Percentiles rank a stretch among this genome's conserved stretches.
These are phyloP conservation scores for Theileria sp. DNA, from an alignment of 169 alveolate species.

Conservation along the genomic window DNA sequence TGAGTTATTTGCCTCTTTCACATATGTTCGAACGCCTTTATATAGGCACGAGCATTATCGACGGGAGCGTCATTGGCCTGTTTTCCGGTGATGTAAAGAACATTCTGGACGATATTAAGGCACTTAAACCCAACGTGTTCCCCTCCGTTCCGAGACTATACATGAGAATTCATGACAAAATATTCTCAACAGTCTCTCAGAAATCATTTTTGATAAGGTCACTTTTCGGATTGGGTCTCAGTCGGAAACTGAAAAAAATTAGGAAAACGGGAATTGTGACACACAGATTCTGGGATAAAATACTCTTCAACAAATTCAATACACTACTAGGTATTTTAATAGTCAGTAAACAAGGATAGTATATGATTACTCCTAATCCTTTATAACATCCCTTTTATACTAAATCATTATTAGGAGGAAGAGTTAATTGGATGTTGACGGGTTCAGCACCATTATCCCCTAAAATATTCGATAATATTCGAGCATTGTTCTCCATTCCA, in stretches of 20 bases:
- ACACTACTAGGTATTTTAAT: constrained; percentile 36
- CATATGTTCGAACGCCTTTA: constrained; percentile 91
- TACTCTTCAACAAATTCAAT: constrained; percentile 66
- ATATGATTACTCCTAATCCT: constrained; percentile 24
- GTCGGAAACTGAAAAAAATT: constrained; percentile 40
- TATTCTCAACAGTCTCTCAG: constrained; percentile 64
- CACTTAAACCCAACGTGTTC: constrained; percentile 73
- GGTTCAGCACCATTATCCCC: constrained; percentile 78
- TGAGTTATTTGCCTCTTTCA: constrained; percentile 93
- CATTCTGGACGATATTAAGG: constrained; percentile 82
- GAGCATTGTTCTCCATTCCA: constrained; percentile 68
- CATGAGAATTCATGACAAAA: constrained; percentile 73
- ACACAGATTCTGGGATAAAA: constrained; percentile 59
- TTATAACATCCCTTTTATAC: too few species aligned
- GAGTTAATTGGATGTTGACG: constrained; percentile 74
- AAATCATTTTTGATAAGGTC: constrained; percentile 58
- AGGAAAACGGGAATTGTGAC: constrained; percentile 44
- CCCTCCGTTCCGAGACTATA: constrained; percentile 76
- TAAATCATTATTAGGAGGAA: constrained; percentile 53
- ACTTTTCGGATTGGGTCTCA: constrained; percentile 67
- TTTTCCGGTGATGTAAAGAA: constrained; percentile 87
- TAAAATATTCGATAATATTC: constrained; percentile 58
- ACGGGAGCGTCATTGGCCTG: constrained; percentile 78
- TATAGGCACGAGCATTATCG: constrained; percentile 69
- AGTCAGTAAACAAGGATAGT: background rate